Conservation (phyloP, 2,329 filamentous ascomycete genomes). For the Helicocarpus griseus region DNA sequence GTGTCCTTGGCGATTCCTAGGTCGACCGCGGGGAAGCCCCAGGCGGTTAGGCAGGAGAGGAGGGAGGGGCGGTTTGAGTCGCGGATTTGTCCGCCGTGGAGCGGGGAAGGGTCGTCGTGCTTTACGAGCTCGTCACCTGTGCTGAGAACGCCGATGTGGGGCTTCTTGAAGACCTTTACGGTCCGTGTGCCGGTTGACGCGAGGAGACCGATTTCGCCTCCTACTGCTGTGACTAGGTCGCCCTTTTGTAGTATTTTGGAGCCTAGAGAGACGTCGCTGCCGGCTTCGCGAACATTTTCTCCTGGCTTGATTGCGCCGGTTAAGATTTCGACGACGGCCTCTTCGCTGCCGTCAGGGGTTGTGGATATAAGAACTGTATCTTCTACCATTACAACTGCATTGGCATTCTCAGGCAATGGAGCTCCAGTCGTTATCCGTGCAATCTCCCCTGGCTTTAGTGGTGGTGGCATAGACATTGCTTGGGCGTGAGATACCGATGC, state of each 20-base stretch:
- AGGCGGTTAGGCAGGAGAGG: slow-evolving; percentile 62
- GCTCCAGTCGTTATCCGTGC: slow-evolving; percentile 92
- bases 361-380: slow-evolving; percentile 69
- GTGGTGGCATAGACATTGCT: slow-evolving; percentile 51
- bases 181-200: slow-evolving; percentile 69
- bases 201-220: slow-evolving; percentile 83
- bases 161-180: slow-evolving; percentile 64
- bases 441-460: slow-evolving; percentile 63
- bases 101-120: slow-evolving; percentile 48
- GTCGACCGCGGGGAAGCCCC: slow-evolving; percentile 71
- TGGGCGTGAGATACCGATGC: slow-evolving; percentile 78
- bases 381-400: slow-evolving; percentile 93
- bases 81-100: slow-evolving; percentile 74
- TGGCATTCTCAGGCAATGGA: slow-evolving; percentile 77
- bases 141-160: slow-evolving; percentile 75
- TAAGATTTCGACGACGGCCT: slow-evolving; percentile 78
- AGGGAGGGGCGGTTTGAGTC: slow-evolving; percentile 89
- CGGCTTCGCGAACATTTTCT: slow-evolving; percentile 85
- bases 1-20: slow-evolving; percentile 61
- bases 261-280: slow-evolving; percentile 69
- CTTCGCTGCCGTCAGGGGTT: slow-evolving; percentile 73
- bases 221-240: slow-evolving; percentile 73
- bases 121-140: slow-evolving; percentile 91
- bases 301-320: slow-evolving; percentile 63
- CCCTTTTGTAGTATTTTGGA: slow-evolving; percentile 64